phyloP scores from a whole-genome alignment of 495 filamentous ascomycete genomes.

The Aspergillus saccharolyticus region DNA sequence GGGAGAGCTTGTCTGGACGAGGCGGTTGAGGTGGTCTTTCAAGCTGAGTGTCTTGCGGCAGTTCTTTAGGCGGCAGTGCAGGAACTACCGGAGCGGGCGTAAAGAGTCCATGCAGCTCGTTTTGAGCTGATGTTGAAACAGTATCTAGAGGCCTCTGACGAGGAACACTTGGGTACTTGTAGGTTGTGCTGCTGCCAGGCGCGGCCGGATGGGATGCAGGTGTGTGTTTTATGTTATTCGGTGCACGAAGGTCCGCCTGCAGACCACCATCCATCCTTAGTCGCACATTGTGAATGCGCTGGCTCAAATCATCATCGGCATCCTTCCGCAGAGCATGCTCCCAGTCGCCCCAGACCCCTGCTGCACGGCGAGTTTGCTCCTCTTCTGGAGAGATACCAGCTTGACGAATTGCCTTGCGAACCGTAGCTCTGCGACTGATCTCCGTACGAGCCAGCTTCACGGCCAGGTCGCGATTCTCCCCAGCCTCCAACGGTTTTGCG shows the following conservation, averaged over 20 bases:
- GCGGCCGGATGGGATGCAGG: conserved; percentile 15
- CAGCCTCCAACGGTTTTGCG: conserved; percentile 57
- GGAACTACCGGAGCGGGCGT: conserved; percentile 36
- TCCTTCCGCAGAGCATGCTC: conserved; percentile 33
- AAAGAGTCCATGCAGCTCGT: conserved; percentile 19
- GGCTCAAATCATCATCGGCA: conserved; percentile 38
- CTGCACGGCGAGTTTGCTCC: conserved; percentile 51
- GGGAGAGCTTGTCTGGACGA: conserved; percentile 30
- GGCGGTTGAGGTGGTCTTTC: conserved; percentile 22
- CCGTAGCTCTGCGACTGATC: conserved; percentile 61
- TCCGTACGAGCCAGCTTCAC: conserved; percentile 72
- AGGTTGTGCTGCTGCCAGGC: conserved; percentile 21
- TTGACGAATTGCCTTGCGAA: conserved; percentile 49
- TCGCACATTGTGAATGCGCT: conserved; percentile 43
- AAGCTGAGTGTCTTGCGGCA: conserved; percentile 15
- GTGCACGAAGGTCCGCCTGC: conserved; percentile 4
- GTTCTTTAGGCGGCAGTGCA: conserved; percentile 47
- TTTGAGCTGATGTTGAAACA: conserved; percentile 9
- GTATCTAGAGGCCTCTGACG: conserved; percentile 34
- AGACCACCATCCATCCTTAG: conserved; percentile 30
- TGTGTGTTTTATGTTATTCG: neutral
- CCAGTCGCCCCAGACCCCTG: conserved; percentile 63
- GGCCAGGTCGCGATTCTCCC: conserved; percentile 68
- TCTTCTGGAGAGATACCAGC: conserved; percentile 51
- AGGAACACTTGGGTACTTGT: conserved; percentile 53